phyloP scores from a whole-genome alignment of 2,329 filamentous ascomycete species.

The Fusarium redolens region DNA sequence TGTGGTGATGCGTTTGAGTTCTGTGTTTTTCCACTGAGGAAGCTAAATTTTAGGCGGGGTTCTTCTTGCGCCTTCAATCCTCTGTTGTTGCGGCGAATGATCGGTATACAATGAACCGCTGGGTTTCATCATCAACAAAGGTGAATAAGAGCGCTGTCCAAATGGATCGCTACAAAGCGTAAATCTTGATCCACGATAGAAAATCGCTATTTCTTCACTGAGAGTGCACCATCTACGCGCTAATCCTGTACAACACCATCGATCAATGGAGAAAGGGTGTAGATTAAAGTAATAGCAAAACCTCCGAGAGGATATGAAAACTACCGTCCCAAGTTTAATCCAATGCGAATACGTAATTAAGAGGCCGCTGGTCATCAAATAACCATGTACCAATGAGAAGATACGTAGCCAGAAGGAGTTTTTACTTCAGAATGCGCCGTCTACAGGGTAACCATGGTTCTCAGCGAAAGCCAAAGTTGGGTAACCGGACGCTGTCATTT shows the following conservation, averaged over 20 bases:
- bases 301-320: accelerated
- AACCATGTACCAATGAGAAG: not conserved
- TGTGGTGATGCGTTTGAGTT: accelerated
- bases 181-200: too few relatives aligned
- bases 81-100: not conserved
- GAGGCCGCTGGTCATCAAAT: accelerated
- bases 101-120: accelerated
- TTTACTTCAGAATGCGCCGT: too few relatives aligned
- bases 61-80: too few relatives aligned
- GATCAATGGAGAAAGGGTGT: accelerated
- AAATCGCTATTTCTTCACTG: not conserved
- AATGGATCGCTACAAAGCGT: accelerated
- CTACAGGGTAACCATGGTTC: not conserved
- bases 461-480: too few relatives aligned
- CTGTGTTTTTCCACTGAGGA: not conserved
- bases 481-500: too few relatives aligned
- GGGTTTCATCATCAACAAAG: accelerated
- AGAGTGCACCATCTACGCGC: accelerated
- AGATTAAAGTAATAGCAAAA: accelerated
- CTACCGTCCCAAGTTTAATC: accelerated
- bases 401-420: too few relatives aligned
- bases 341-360: accelerated
- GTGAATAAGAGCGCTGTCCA: not conserved
- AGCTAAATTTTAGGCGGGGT: too few relatives aligned
- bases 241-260: accelerated